Evolutionary conservation across 805 yeast genomes (phyloP).

Genomic region (Wickerhamiella occidentalis): DNA sequence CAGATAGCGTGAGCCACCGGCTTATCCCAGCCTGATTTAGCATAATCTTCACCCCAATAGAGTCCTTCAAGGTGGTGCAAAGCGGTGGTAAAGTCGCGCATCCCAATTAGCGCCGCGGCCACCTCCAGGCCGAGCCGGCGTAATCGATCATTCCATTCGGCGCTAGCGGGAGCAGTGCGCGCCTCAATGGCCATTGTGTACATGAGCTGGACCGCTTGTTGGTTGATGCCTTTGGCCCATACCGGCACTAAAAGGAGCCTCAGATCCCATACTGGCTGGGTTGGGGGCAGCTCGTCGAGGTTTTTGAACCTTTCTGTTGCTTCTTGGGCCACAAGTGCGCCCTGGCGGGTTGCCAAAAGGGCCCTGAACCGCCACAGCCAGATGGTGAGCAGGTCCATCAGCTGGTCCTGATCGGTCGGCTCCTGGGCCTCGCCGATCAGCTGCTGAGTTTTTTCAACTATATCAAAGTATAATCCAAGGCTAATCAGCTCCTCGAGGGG

Average conservation of each 20-base stretch:
- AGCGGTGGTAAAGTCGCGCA: constrained; percentile 27
- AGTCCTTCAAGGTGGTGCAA: constrained; percentile 22
- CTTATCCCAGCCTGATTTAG: neutral
- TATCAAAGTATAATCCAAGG: constrained; percentile 21
- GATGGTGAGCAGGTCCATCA: constrained; percentile 18
- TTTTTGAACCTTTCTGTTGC: constrained; percentile 24
- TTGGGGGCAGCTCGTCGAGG: constrained; percentile 19
- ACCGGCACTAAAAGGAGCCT: constrained; percentile 26
- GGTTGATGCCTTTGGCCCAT: constrained; percentile 27
- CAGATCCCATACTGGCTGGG: constrained; percentile 27
- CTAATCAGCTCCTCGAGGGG: constrained; percentile 17
- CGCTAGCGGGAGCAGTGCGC: constrained; percentile 16
- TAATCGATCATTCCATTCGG: constrained; percentile 20
- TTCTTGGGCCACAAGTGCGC: constrained; percentile 25
- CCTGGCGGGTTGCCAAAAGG: constrained; percentile 23
- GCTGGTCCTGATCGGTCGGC: constrained; percentile 6
- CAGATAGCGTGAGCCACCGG: constrained; percentile 12
- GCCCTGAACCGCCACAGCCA: constrained; percentile 25
- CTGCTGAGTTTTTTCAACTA: constrained; percentile 20
- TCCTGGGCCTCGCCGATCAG: constrained; percentile 15
- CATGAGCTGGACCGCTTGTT: constrained; percentile 24
- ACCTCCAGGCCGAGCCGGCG: constrained; percentile 26
- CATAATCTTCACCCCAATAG: constrained; percentile 12
- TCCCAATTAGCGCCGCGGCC: constrained; percentile 26
- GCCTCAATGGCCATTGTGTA: constrained; percentile 29